Evolutionary conservation across 805 yeast species (phyloP), one percentile per base, ranked within the genome.

Genomic region (Candida corydali): DNA sequence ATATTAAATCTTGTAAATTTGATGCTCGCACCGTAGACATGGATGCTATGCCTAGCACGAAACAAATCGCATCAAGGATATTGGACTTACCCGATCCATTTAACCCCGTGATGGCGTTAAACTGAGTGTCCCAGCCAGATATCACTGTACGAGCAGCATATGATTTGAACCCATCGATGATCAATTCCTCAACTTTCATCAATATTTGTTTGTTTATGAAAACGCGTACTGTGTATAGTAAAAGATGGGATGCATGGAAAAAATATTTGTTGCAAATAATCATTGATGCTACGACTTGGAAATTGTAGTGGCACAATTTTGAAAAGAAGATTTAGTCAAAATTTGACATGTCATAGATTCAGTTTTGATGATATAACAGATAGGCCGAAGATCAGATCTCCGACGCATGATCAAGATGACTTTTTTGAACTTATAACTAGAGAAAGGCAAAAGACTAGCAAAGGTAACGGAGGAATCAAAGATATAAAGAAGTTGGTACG

Each of bases 71-170:
- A 61, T 93, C 98, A 29, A 93, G 69, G 40, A 93, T 89, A 57
- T 93, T 93, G 16, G 98, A 91, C 55, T 93, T 93, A 5, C 99
- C 99, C 0, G 96, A 87, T 8, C 99, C 99, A 57, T 93, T 93
- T 34, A 93, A 71, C 6, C 99, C 99, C 0, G 98, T 94, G 55
- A 93, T 91, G 50, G 98, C 96, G 63, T 94, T 93, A 64, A 93
- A 94, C 61, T 85, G 95, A 1, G 86, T 75, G 60, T 93, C 99
- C 98, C 98, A 94, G 18, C 81, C 85, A 2, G 95, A 76, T 22
- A 93, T 86, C 20, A 89, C 97, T 1, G 98, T 93, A 66, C 98
- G 82, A 1, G 95, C 84, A 18, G 98, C 96, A 52, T 93, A 93
- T 16, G 97, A 87, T 66, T 93, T 93, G 76, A 93, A 93, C 30